Conservation (phyloP, 1,139 yeast genomes). For the Yamadazyma aaseri region DNA sequence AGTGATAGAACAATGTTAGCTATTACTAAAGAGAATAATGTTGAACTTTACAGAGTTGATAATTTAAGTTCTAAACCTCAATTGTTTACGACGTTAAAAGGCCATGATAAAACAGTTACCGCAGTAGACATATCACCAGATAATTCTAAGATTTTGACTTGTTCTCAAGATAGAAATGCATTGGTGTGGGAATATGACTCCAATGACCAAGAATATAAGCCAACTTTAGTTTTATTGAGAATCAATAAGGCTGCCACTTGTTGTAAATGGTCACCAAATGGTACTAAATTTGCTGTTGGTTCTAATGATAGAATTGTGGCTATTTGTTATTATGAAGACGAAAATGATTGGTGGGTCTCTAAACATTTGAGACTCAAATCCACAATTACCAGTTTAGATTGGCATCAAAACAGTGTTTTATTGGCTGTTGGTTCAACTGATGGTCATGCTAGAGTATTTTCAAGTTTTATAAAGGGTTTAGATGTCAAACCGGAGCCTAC, state of each 20-base stretch:
- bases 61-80: constrained; percentile 37
- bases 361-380: constrained; percentile 91
- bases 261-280: constrained; percentile 93
- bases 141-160: constrained; percentile 84
- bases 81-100: constrained; percentile 62
- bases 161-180: constrained; percentile 98
- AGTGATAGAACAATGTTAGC: constrained; percentile 69
- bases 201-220: constrained; percentile 57
- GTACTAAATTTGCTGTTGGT: constrained; percentile 93
- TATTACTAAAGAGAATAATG: constrained; percentile 73
- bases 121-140: constrained; percentile 89
- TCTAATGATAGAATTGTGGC: constrained; percentile 94
- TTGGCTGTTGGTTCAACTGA: constrained; percentile 93
- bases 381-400: constrained; percentile 77
- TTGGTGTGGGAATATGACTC: constrained; percentile 83
- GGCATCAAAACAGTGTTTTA: constrained; percentile 94
- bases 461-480: constrained; percentile 88
- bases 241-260: constrained; percentile 93
- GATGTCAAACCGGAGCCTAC: constrained; percentile 81
- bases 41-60: constrained; percentile 67
- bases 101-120: constrained; percentile 93
- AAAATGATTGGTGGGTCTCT: constrained; percentile 99
- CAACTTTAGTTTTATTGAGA: constrained; percentile 88
- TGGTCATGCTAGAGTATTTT: constrained; percentile 90
- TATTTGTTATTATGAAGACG: constrained; percentile 92